Evolutionary conservation across 176 grass and related monocot species (phyloP).

Genomic region (Triticum turgidum): DNA sequence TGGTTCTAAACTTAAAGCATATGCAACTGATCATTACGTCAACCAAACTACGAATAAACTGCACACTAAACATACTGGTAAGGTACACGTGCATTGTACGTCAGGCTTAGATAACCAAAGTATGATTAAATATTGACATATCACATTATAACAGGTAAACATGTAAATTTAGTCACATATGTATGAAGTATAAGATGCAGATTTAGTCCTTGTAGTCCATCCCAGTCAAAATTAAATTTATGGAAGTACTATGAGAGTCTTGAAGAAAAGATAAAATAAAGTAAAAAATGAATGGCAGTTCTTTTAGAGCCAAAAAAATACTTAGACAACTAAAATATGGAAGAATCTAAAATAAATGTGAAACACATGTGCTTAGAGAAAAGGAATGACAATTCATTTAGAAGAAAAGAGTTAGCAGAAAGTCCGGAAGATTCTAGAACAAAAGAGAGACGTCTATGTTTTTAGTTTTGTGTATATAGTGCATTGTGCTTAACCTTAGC

Average conservation of each 20-base stretch:
- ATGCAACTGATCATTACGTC: not conserved
- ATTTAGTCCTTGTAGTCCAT: not conserved
- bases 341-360: not conserved
- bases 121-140: not conserved
- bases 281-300: not conserved
- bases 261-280: not conserved
- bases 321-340: not conserved
- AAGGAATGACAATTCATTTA: not conserved
- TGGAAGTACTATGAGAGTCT: not conserved
- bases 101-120: not conserved
- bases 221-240: not conserved
- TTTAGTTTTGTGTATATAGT: not conserved
- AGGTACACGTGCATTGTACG: not conserved
- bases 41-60: not conserved
- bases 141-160: not conserved
- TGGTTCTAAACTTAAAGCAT: not conserved
- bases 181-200: not conserved
- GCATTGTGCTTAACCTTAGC: not conserved
- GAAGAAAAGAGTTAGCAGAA: not conserved
- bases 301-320: not conserved
- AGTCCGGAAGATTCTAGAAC: not conserved
- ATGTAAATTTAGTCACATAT: not conserved
- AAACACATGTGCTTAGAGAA: not conserved
- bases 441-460: not conserved
- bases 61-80: not conserved